Evolutionary conservation across 2,329 filamentous ascomycete species (phyloP).

Genomic region (Pseudopithomyces maydicus): DNA sequence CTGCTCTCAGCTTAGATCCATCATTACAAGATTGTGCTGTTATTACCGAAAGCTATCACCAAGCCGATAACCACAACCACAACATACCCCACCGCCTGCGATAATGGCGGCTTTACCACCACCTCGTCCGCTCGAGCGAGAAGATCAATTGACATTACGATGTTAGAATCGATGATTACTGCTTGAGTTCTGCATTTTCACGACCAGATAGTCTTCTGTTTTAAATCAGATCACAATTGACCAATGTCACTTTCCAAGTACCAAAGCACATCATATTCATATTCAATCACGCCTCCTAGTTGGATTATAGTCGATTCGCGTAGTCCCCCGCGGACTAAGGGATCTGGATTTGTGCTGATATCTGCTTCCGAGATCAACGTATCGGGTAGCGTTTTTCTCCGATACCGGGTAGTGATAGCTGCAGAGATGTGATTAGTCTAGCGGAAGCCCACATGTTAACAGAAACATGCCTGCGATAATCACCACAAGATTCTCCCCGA

Average conservation of each 20-base stretch:
- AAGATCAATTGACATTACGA: background rate
- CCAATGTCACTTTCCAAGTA: background rate
- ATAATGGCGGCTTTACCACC: constrained; percentile 24
- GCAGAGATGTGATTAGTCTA: no score
- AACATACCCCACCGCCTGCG: constrained; percentile 48
- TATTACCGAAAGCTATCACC: constrained; percentile 42
- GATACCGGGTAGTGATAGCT: no score
- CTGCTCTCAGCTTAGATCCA: background rate
- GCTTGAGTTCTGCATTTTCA: no score
- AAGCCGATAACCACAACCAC: constrained; percentile 50
- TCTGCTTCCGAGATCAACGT: background rate
- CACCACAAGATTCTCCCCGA: no score
- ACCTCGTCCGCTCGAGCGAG: constrained; percentile 12
- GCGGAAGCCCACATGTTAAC: no score
- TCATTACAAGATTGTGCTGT: background rate
- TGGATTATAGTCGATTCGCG: background rate
- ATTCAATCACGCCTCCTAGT: background rate
- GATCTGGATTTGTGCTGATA: background rate
- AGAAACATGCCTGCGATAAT: no score
- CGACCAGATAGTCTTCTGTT: no score
- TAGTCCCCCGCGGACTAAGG: background rate
- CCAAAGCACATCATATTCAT: background rate
- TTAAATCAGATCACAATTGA: background rate
- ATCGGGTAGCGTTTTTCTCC: background rate
- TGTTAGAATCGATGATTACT: background rate